Base-by-base conservation (phyloP, 2,329 filamentous ascomycete species). In the Trichophyton rubrum region DNA sequence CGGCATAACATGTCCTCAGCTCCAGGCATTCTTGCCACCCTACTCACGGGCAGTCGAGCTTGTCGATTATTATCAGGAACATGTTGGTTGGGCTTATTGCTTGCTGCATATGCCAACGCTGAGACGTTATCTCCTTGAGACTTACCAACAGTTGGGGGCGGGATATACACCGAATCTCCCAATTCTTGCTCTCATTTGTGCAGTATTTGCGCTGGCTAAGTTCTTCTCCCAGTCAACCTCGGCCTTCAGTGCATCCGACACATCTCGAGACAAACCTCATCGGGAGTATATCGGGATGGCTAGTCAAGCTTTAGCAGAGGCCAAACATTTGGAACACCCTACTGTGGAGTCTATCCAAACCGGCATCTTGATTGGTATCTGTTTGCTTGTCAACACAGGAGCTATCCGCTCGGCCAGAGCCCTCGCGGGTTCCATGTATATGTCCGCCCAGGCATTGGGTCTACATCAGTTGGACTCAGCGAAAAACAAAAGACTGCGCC, bases 51-150 rank as follows among this genome's bases (percentile, higher is more conserved):
- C 71, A 2, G 24, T 68, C 15, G 40, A 62, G 5, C 64, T 74
- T 0, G 67, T 75, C 24, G 64, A 66, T 7, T 71, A 70, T 58
- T 75, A 74, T 57, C 64, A 64, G n/a, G 59, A 65, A 1, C 67
- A 72, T 43, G 67, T 75, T 41, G 67, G 70, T 58, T 72, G 69
- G 27, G 66, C 73, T 3, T 74, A 75, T 59, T 72, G 74, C 63
- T 63, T 75, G 13, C 64, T 75, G 8, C 64, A 67, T 47, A 67
- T 73, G 0, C 66, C 69, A 0, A 61, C 53, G 20, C 67, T 70
- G 0, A 64, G 68, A 30, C 56, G 20, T 4, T 67, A 69, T 5
- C 68, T 74, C 35, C 53, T 71, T 15, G 59, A 56, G 0, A 62
- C 74, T 1, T 76, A 76, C 59, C 59, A 65, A 5, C 63, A 60